Base-by-base conservation (phyloP, 305 asterid species). In the Coffea humblotiana region DNA sequence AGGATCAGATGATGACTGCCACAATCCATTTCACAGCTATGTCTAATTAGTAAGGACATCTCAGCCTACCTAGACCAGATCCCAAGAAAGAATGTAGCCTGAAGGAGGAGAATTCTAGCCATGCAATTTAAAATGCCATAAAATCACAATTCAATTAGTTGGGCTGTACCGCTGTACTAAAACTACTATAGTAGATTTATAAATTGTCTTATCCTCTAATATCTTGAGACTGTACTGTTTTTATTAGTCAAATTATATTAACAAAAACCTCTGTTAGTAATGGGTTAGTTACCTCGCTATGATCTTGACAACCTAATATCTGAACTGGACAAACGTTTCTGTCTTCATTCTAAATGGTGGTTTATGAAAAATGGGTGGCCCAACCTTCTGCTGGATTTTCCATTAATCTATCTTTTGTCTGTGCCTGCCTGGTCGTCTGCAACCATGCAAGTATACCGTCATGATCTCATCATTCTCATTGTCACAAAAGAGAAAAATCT, bases 361-460 rank as follows among this genome's bases (percentile, higher is more conserved):
- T 19, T 79, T 79, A 77, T 58, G 82, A 58, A 25, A 16, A 48
- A 48, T 79, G 82, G 82, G 82, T 56, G 63, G 56, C 77, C 82
- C 29, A 64, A 49, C 0, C 48, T 58, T 72, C 40, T 15, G 74
- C 48, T 37, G 51, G 47, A 73, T 37, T 37, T 37, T 37, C 35
- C 12, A 47, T 25, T 73, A 47, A 51, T 9, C 72, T 29, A 40
- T 18, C 19, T 80, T 37, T 80, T 54, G 69, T 74, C 71, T 47
- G 9, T 47, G 51, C 60, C 83, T 69, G 72, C 80, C 71, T 16
- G 61, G 80, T 76, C 80, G 27, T 69, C 80, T 81, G 79, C 73
- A 68, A 64, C 7, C 43, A 37, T 74, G 40, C 29, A 7, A 43
- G 51, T 19, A 78, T 48, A 66, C n/a, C 79, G 67, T 76, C 65